Evolutionary conservation across 2,329 filamentous ascomycete genomes (phyloP).

Genomic region (Colletotrichum australisinense): DNA sequence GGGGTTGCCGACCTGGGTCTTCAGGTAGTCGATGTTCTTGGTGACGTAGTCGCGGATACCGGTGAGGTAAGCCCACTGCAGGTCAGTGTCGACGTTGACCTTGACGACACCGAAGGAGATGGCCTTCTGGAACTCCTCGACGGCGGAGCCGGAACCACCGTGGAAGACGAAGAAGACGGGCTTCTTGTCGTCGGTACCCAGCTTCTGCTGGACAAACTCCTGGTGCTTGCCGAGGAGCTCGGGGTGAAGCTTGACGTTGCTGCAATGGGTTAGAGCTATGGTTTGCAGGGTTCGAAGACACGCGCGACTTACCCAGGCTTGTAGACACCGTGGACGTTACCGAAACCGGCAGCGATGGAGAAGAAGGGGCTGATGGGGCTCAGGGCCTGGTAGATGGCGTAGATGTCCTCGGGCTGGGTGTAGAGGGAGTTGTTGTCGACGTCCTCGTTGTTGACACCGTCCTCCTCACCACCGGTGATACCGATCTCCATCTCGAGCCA

Average conservation of each 20-base stretch:
- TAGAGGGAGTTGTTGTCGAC: conserved; percentile 96
- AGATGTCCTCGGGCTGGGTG: conserved; percentile 97
- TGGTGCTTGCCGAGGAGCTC: conserved; percentile 98
- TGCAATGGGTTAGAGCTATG: conserved; percentile 8
- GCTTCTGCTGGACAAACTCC: conserved; percentile 86
- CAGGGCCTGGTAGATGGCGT: conserved; percentile 89
- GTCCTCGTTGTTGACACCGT: conserved; percentile 98
- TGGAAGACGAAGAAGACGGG: conserved; percentile 99
- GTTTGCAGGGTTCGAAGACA: not conserved
- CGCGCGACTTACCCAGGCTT: conserved; percentile 74
- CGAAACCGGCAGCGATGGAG: conserved; percentile 97
- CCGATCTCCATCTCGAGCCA: conserved; percentile 95
- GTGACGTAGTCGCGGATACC: conserved; percentile 96
- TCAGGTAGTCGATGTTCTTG: conserved; percentile 94
- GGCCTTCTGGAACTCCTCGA: conserved; percentile 89
- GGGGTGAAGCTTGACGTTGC: conserved; percentile 94
- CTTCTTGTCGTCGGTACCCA: conserved; percentile 79
- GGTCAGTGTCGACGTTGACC: conserved; percentile 98
- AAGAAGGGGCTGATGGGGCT: conserved; percentile 92
- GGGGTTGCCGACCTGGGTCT: conserved; percentile 89
- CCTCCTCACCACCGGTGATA: conserved; percentile 95
- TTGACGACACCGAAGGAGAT: conserved; percentile 97
- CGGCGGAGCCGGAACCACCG: conserved; percentile 91
- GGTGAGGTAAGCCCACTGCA: conserved; percentile 92
- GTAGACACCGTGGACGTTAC: conserved; percentile 99